These are phyloP conservation scores for Trypethelium eluteriae DNA, from an alignment of 495 filamentous ascomycete species.

Conservation along the genomic window DNA sequence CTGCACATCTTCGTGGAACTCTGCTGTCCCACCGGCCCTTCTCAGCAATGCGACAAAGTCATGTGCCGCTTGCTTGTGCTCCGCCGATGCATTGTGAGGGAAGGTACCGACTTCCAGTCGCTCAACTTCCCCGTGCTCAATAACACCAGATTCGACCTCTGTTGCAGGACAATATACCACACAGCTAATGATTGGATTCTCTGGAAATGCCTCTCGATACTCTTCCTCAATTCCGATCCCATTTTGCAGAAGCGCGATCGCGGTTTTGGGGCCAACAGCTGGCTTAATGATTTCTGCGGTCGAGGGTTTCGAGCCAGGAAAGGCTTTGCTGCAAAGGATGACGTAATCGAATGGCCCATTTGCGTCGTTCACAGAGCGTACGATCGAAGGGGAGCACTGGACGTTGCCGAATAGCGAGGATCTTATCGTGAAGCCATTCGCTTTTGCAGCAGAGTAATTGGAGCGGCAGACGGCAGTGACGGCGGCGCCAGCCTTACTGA, in stretches of 20 bases:
- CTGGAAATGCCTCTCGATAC: constrained; percentile 39
- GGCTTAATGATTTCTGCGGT: constrained; percentile 38
- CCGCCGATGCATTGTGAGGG: constrained; percentile 31
- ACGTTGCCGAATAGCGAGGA: constrained; percentile 41
- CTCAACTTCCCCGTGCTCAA: constrained; percentile 33
- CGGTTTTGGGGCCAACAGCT: constrained; percentile 38
- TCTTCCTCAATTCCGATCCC: constrained; percentile 49
- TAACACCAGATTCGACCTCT: constrained; percentile 32
- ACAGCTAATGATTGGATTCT: constrained; percentile 40
- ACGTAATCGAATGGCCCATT: constrained; percentile 45
- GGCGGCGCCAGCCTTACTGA: constrained; percentile 37
- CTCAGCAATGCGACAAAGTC: constrained; percentile 36
- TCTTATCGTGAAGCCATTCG: constrained; percentile 46
- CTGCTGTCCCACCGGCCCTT: constrained; percentile 36
- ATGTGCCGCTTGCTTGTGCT: constrained; percentile 30
- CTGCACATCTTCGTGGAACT: constrained; percentile 44
- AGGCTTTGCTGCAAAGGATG: constrained; percentile 42
- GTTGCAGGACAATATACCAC: constrained; percentile 46
- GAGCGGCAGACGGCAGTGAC: constrained; percentile 49
- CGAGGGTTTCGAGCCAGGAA: constrained; percentile 31
- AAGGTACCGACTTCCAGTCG: constrained; percentile 43
- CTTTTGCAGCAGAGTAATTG: constrained; percentile 44
- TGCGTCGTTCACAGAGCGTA: constrained; percentile 37
- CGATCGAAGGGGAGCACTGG: constrained; percentile 36
- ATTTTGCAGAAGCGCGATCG: constrained; percentile 50